Conservation (phyloP, 208 protist genomes). For the Trypanosoma theileri region DNA sequence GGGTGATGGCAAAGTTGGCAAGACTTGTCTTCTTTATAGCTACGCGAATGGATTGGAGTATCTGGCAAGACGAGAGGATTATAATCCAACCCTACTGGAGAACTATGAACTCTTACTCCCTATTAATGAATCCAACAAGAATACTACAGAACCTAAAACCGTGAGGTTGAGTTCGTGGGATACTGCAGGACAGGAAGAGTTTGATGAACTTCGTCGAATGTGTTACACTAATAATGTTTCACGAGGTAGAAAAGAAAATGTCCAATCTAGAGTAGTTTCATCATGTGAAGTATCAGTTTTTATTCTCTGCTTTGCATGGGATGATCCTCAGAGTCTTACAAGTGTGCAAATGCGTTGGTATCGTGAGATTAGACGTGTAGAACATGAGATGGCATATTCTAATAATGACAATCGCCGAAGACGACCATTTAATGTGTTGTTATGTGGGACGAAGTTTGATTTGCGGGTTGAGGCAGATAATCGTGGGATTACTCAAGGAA, state of each 20-base stretch:
- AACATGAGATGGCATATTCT: conserved; percentile 5
- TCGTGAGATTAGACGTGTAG: conserved; percentile 21
- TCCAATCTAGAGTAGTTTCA: neutral
- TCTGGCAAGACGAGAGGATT: conserved; percentile 36
- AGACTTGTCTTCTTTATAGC: conserved; percentile 43
- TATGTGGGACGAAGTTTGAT: conserved; percentile 30
- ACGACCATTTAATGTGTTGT: conserved; percentile 19
- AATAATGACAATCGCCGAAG: neutral
- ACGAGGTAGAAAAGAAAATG: neutral
- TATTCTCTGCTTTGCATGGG: conserved; percentile 32
- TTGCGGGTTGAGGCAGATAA: conserved; percentile 12
- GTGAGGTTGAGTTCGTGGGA: conserved; percentile 73
- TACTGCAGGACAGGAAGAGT: conserved; percentile 93
- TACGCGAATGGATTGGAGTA: conserved; percentile 52
- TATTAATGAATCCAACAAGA: conserved; percentile 44
- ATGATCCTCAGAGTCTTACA: conserved; percentile 23
- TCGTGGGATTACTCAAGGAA: neutral
- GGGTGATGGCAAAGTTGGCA: conserved; percentile 53
- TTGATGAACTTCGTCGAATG: conserved; percentile 91
- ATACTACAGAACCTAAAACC: conserved; percentile 25
- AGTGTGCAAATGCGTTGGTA: conserved; percentile 32
- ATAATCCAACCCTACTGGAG: conserved; percentile 73
- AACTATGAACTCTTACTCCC: conserved; percentile 68
- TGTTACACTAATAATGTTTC: conserved; percentile 9
- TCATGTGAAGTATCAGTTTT: conserved; percentile 27